Evolutionary conservation across 805 yeast species (phyloP).

Genomic region (Wickerhamomyces alni): DNA sequence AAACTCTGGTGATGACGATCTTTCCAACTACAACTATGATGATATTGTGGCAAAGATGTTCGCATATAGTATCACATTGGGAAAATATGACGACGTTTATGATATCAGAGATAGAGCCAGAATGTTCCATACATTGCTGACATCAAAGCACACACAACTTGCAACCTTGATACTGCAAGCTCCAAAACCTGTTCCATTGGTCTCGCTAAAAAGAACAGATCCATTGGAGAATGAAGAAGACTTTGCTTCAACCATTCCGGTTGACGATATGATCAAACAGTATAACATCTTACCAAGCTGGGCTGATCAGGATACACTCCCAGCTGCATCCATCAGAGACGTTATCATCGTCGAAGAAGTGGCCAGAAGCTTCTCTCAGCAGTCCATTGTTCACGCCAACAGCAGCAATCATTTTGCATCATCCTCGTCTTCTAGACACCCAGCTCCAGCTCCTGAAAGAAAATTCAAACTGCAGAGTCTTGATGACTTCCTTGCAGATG

Average conservation of each 20-base stretch:
- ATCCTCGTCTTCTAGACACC: slow-evolving; percentile 1
- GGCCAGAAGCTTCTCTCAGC: slow-evolving; percentile 21
- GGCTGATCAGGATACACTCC: slow-evolving; percentile 30
- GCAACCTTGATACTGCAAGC: slow-evolving; percentile 71
- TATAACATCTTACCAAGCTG: slow-evolving; percentile 36
- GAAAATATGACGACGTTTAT: slow-evolving; percentile 66
- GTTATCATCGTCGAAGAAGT: slow-evolving; percentile 36
- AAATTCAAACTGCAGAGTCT: slow-evolving; percentile 65
- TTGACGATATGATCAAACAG: slow-evolving; percentile 18
- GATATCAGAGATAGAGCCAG: slow-evolving; percentile 87
- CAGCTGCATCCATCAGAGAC: slow-evolving; percentile 31
- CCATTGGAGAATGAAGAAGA: slow-evolving; percentile 14
- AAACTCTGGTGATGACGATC: slow-evolving; percentile 16
- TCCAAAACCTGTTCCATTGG: slow-evolving; percentile 60
- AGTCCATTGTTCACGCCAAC: slow-evolving; percentile 8
- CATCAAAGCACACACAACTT: slow-evolving; percentile 45
- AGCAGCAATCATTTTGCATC: neutral
- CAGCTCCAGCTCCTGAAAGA: slow-evolving; percentile 19
- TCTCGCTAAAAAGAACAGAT: slow-evolving; percentile 17
- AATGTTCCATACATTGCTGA: slow-evolving; percentile 56
- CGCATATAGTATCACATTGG: slow-evolving; percentile 52
- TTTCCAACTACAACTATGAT: slow-evolving; percentile 27
- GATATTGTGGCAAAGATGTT: slow-evolving; percentile 46
- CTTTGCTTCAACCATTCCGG: slow-evolving; percentile 14
- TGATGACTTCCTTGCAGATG: slow-evolving; percentile 75